Evolutionary conservation across 2,329 filamentous ascomycete species (phyloP), one percentile per base, ranked within the genome.

Genomic region (Anthostomella pinea): DNA sequence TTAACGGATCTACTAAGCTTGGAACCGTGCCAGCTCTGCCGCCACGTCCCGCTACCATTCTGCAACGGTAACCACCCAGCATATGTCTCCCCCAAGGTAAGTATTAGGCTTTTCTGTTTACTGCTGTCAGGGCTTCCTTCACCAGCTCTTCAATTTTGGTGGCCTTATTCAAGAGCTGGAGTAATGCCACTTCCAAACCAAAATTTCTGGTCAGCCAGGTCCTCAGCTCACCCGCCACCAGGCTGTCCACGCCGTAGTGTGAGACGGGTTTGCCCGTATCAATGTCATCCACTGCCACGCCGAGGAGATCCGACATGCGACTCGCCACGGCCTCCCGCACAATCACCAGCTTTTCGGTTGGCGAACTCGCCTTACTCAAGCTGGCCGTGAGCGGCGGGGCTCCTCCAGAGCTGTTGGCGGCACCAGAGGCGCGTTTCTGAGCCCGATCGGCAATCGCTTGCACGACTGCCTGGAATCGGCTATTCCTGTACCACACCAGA

Each of bases 181-280:
- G 25, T 22, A 26, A 23, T 8, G 31, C 21, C 6, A 39, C 3
- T 24, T 37, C 21, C 5, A 38, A 8, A 3, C 33, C 37, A 8
- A 40, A 38, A 3, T 17, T 32, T 17, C 28, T 40, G 8, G 31
- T 22, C n/a, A 41, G 24, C 41, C 38, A 45, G 29, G 38, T 45
- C 10, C 41, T 30, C 11, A 45, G 27, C 8, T 45, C 38, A 3
- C 21, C 38, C 10, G 38, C 35, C 17, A 41, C n/a, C n/a, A n/a
- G n/a, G n/a, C n/a, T n/a, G n/a, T n/a, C n/a, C n/a, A n/a, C n/a
- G n/a, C n/a, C n/a, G n/a, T n/a, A n/a, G n/a, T n/a, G n/a, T n/a
- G n/a, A n/a, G n/a, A n/a, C n/a, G n/a, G n/a, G n/a, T n/a, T n/a
- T n/a, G n/a, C n/a, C n/a, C n/a, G n/a, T n/a, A 10, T 39, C 32